Base-by-base conservation (phyloP, 2,329 filamentous ascomycete genomes). In the Aureobasidium musti region DNA sequence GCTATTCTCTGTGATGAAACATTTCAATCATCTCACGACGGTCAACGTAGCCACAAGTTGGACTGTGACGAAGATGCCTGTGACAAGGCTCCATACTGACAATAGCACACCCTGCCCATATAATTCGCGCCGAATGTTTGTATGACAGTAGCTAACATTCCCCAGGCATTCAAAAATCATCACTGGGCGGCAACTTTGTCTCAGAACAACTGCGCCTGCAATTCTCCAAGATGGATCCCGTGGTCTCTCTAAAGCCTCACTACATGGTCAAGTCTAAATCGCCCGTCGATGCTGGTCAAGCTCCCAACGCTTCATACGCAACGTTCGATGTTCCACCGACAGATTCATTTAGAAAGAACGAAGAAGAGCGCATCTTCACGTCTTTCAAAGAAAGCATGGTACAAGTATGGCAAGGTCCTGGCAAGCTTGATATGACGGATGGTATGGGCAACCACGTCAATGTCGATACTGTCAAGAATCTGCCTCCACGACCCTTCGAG, bases 321-420 rank as follows among this genome's bases (percentile, higher is more conserved):
- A 86, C 86, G 45, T 96, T 92, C 76, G 83, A 74, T 82, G 79
- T 79, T 65, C 80, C 83, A 1, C 86, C 85, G 0, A 80, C 82
- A 72, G 84, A 86, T 33, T 92, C 91, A 1, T 98, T 93, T 84
- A 88, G 90, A 68, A 82, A 83, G 21, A 89, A 94, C 70, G 89
- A 98, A 79, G 93, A 99, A 81, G 95, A 98, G 77, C 91, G 94
- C 63, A 89, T 97, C 49, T 81, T 99, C 67, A 92, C 91, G 43
- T 92, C 97, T 77, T 99, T 96, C 86, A 99, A 99, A 81, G 96
- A 99, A 80, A 96, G 91, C 21, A 92, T 97, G 19, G 92, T 98
- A 33, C 92, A 97, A 79, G 88, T 94, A 17, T 99, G 95, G 94
- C 86, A 87, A 30, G 91, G 91, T 0, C 91, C 91, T 0, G 89